phyloP scores from a whole-genome alignment of 768 basidiomycete species.

The Cyclocybe aegerita region DNA sequence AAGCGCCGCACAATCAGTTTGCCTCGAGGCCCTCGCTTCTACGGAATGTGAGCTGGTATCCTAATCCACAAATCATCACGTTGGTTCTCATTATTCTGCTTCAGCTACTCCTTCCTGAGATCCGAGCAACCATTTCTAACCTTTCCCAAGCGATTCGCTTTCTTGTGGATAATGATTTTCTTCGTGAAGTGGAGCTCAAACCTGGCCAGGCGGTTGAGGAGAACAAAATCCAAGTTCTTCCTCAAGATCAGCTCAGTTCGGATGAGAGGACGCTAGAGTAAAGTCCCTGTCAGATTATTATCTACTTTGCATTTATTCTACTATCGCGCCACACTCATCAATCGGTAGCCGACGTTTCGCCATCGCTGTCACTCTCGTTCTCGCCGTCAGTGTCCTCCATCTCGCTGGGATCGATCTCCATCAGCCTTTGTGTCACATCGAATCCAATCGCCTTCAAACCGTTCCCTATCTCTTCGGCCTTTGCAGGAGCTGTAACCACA shows the following conservation, averaged over 20 bases:
- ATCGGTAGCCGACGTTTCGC: conserved; percentile 3
- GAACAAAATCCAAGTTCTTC: conserved; percentile 61
- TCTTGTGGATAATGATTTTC: conserved; percentile 86
- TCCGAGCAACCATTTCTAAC: conserved; percentile 85
- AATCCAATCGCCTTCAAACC: conserved; percentile 72
- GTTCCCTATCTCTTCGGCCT: conserved; percentile 67
- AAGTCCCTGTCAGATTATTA: conserved; percentile 3
- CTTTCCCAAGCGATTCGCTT: conserved; percentile 92
- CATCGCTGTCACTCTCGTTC: conserved; percentile 31
- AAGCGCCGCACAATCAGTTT: conserved; percentile 62
- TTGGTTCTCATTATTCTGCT: conserved; percentile 4
- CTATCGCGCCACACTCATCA: too few relatives aligned
- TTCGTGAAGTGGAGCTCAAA: conserved; percentile 73
- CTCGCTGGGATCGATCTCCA: conserved; percentile 61
- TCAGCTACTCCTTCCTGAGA: conserved; percentile 82
- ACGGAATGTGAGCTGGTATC: conserved; percentile 60
- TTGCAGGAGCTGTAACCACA: conserved; percentile 81
- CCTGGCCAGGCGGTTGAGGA: conserved; percentile 70
- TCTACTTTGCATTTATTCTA: neutral
- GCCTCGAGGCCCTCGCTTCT: conserved; percentile 68
- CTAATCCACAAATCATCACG: neutral
- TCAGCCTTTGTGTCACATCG: conserved; percentile 67
- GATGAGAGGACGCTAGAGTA: conserved; percentile 1
- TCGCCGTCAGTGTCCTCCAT: conserved; percentile 39
- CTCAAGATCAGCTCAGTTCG: conserved; percentile 5